Conservation (phyloP, 345 rosid species). For the Eucalyptus cloeziana region DNA sequence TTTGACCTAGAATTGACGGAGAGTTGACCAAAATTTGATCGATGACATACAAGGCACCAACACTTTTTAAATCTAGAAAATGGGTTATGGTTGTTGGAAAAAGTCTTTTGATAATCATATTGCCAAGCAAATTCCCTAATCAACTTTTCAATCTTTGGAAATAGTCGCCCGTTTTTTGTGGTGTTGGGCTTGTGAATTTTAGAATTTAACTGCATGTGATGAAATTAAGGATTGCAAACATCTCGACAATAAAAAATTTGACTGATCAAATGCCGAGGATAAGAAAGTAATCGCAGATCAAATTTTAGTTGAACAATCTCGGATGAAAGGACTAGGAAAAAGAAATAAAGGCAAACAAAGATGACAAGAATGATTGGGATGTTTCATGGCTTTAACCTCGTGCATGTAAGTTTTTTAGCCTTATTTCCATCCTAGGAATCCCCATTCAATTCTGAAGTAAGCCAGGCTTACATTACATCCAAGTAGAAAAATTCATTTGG, state of each 20-base stretch:
- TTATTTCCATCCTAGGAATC: background rate
- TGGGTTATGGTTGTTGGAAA: background rate
- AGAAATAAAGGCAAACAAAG: background rate
- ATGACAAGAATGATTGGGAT: background rate
- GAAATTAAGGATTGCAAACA: background rate
- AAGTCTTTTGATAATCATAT: background rate
- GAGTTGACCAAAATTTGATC: background rate
- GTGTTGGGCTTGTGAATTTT: background rate
- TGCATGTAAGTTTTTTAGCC: background rate
- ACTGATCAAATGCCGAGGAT: background rate
- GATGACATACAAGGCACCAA: background rate
- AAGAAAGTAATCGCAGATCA: background rate
- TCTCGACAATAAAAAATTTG: background rate
- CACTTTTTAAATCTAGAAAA: background rate
- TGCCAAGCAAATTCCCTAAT: background rate
- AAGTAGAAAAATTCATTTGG: background rate
- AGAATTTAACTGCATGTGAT: background rate
- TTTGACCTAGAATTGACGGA: background rate
- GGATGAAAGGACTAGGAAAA: background rate
- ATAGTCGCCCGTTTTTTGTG: background rate
- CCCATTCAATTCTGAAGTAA: background rate
- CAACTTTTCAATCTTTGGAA: background rate
- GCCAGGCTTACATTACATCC: background rate
- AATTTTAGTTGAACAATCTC: background rate
- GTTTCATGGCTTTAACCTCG: background rate